Conservation (phyloP, 2,329 filamentous ascomycete species). For the Ceratocystis lukuohia region DNA sequence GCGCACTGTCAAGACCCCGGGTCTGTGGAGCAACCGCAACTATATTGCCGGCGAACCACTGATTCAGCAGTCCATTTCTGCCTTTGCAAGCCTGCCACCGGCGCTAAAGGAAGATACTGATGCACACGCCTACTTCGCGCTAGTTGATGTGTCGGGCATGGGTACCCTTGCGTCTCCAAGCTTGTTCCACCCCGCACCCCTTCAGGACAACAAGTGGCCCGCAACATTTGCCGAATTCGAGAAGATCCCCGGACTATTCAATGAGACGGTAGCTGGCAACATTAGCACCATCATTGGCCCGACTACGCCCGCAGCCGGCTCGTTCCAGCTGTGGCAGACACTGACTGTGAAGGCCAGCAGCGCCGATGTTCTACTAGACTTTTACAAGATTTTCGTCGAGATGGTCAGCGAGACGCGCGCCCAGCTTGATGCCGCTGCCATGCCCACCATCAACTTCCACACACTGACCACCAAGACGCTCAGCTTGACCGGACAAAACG, state of each 20-base stretch:
- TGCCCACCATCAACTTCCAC: conserved; percentile 28
- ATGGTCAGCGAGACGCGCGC: conserved; percentile 25
- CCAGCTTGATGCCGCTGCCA: neutral
- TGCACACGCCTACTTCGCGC: conserved; percentile 22
- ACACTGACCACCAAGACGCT: conserved; percentile 30
- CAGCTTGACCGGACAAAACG: conserved; percentile 27
- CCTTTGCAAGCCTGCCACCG: conserved; percentile 21
- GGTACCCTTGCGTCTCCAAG: conserved; percentile 23
- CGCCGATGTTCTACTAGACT: conserved; percentile 23
- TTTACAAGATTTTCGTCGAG: conserved; percentile 24
- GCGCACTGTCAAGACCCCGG: conserved; percentile 27
- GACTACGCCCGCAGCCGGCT: conserved; percentile 3
- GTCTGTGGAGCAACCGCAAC: conserved; percentile 26
- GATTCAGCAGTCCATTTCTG: conserved; percentile 4
- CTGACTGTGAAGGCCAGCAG: conserved; percentile 21
- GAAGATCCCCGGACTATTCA: neutral
- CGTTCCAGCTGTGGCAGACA: conserved; percentile 5
- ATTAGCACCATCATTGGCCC: neutral
- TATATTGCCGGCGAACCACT: neutral
- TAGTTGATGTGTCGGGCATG: conserved; percentile 25
- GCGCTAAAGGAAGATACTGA: conserved; percentile 16
- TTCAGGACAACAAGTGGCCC: conserved; percentile 22
- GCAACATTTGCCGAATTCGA: neutral
- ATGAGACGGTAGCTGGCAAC: neutral
- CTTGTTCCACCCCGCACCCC: conserved; percentile 12